These are phyloP conservation scores for Nothophytophthora sp. DNA, from an alignment of 352 stramenopile genomes.

Conservation along the genomic window DNA sequence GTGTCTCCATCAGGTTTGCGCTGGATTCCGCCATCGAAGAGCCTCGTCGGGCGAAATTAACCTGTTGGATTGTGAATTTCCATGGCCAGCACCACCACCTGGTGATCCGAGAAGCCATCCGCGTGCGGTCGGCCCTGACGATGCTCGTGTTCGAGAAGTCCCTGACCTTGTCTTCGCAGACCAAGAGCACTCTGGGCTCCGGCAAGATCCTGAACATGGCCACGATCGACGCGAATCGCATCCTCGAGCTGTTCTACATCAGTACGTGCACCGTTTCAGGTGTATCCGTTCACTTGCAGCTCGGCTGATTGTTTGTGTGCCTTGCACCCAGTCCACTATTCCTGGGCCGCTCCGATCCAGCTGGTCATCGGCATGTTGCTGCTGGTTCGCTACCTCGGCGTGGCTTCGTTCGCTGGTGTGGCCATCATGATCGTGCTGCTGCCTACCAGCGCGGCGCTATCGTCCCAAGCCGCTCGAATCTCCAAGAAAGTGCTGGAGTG, in stretches of 20 bases:
- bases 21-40: neutral
- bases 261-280: no score
- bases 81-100: slow-evolving; percentile 47
- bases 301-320: no score
- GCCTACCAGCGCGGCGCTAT: slow-evolving; percentile 37
- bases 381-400: slow-evolving; percentile 50
- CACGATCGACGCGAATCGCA: slow-evolving; percentile 90
- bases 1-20: slow-evolving; percentile 55
- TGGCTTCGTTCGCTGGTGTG: slow-evolving; percentile 55
- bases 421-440: slow-evolving; percentile 59
- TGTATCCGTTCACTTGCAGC: no score
- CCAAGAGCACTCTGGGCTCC: slow-evolving; percentile 51
- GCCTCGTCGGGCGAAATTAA: no score
- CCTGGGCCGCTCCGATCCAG: slow-evolving; percentile 63
- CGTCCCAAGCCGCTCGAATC: slow-evolving; percentile 35
- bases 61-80: neutral
- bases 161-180: slow-evolving; percentile 54
- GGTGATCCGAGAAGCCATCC: slow-evolving; percentile 65
- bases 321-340: slow-evolving; percentile 70
- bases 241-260: slow-evolving; percentile 85
- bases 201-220: slow-evolving; percentile 95
- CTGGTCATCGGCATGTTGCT: slow-evolving; percentile 55
- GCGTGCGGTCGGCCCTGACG: slow-evolving; percentile 60
- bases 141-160: slow-evolving; percentile 71
- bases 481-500: slow-evolving; percentile 45